phyloP scores from a whole-genome alignment of 75 land plant species.

The Picea glauca region DNA sequence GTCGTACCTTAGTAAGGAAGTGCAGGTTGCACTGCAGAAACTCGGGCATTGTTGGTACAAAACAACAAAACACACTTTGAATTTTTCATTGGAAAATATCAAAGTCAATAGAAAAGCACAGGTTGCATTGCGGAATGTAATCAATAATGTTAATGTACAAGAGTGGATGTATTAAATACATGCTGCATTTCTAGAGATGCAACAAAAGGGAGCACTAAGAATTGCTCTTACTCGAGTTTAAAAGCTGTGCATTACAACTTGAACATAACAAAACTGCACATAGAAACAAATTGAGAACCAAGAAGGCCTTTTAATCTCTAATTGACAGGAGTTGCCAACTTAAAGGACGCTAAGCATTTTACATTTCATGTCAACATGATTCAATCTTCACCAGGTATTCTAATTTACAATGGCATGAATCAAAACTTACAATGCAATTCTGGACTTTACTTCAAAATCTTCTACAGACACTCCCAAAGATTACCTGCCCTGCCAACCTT shows the following conservation, averaged over 20 bases:
- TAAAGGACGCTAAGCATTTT: not conserved
- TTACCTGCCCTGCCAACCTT: slow-evolving; percentile 7
- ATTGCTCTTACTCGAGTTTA: slow-evolving; percentile 1
- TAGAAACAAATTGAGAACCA: not conserved
- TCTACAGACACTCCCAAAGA: not conserved
- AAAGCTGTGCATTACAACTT: not conserved
- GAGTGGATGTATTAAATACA: slow-evolving; percentile 9
- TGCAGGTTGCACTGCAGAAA: slow-evolving; percentile 7
- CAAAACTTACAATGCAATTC: slow-evolving; percentile 8
- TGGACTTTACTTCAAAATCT: not conserved
- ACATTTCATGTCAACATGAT: not conserved
- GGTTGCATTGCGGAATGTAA: not conserved
- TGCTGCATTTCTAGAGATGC: slow-evolving; percentile 1
- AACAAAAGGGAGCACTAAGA: not conserved
- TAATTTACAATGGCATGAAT: slow-evolving; percentile 9
- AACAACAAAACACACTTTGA: not conserved
- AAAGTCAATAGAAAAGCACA: slow-evolving; percentile 2
- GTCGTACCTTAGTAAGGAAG: not conserved
- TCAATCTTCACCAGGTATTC: not conserved
- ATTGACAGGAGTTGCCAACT: not conserved
- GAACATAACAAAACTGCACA: slow-evolving; percentile 5
- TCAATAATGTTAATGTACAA: slow-evolving; percentile 2
- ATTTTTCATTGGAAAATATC: not conserved
- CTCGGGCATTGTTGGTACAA: not conserved
- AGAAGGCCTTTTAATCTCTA: not conserved